phyloP scores from a whole-genome alignment of 345 rosid genomes.

The Jatropha curcas region DNA sequence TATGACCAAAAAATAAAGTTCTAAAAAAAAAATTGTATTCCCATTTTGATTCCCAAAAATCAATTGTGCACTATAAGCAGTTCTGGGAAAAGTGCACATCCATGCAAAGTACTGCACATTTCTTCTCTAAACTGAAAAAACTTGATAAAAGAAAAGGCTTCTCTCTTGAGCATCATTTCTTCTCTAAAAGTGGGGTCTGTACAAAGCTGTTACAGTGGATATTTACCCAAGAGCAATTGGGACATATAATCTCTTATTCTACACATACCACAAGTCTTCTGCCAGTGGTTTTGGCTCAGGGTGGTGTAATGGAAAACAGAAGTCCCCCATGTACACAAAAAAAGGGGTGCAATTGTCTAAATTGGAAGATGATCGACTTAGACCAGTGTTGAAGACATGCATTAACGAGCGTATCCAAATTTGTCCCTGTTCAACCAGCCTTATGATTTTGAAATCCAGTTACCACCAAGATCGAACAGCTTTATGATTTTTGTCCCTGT shows the following conservation, averaged over 20 bases:
- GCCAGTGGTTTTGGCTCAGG: background rate
- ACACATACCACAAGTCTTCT: slow-evolving; percentile 16
- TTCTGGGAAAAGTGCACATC: too few relatives aligned
- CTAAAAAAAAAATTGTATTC: too few relatives aligned
- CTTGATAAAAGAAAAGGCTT: background rate
- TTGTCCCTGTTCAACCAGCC: background rate
- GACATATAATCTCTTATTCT: slow-evolving; percentile 19
- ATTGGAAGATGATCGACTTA: background rate
- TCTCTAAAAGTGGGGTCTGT: slow-evolving; percentile 18
- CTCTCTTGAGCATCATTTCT: background rate
- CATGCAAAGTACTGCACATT: too few relatives aligned
- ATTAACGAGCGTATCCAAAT: background rate
- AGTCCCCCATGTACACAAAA: background rate
- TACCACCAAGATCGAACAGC: background rate
- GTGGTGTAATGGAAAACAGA: background rate
- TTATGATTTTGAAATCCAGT: background rate
- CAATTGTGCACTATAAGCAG: too few relatives aligned
- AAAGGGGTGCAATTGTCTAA: background rate
- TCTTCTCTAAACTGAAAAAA: background rate
- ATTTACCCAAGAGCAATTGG: slow-evolving; percentile 9
- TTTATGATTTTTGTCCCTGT: too few relatives aligned
- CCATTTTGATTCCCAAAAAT: too few relatives aligned
- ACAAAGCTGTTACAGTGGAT: slow-evolving; percentile 23
- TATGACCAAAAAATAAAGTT: too few relatives aligned
- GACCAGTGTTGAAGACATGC: background rate